Percentiles rank a stretch among this genome's conserved stretches.
Evolutionary conservation across 2,329 filamentous ascomycete species (phyloP).

Genomic region (Xylaria sp.): DNA sequence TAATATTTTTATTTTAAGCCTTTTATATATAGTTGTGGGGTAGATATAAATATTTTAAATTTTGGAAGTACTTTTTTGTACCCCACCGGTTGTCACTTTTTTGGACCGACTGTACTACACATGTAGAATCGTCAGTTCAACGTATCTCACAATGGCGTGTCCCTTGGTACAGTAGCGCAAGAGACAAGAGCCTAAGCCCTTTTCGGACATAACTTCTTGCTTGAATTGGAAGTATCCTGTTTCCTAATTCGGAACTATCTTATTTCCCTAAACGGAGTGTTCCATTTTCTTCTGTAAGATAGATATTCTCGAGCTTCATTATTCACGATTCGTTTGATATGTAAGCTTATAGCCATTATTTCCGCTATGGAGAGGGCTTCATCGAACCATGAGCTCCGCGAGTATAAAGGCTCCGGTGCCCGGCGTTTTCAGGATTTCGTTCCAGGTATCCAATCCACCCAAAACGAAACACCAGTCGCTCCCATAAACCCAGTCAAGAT

Average conservation of each 20-base stretch:
- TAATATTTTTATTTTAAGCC: no score
- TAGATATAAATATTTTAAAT: no score
- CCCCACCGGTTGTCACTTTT: no score
- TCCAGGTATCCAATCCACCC: background rate
- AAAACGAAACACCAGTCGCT: background rate
- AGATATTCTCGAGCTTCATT: background rate
- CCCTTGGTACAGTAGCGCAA: background rate
- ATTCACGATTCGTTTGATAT: background rate
- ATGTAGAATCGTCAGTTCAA: background rate
- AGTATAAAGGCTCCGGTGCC: constrained; percentile 16
- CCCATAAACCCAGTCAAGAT: background rate
- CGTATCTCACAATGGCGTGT: background rate
- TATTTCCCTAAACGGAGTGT: constrained; percentile 16
- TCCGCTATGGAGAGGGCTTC: background rate
- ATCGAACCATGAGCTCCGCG: background rate
- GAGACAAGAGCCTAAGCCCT: background rate
- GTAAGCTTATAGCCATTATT: constrained; percentile 18
- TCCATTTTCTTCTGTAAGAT: background rate
- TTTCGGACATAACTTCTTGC: background rate
- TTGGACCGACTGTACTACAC: no score
- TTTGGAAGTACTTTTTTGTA: no score
- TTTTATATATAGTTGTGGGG: no score
- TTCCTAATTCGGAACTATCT: constrained; percentile 33
- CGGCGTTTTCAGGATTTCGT: background rate
- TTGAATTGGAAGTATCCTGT: constrained; percentile 21